Conservation (phyloP, 371 early-diverging fungal genomes). For the Haplosporangium sp. region DNA sequence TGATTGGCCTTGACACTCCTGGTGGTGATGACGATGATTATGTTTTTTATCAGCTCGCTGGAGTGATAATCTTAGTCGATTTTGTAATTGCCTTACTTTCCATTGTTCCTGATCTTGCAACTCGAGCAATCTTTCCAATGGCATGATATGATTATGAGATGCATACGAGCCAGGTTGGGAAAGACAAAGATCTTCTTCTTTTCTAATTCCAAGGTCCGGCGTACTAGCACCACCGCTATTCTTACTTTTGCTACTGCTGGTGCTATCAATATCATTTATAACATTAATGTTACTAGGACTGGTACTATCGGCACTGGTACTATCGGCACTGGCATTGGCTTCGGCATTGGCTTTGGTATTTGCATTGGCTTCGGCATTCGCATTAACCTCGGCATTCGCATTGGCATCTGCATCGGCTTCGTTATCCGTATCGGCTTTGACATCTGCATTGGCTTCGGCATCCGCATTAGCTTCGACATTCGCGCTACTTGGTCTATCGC, state of each 20-base stretch:
- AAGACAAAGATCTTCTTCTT: slow-evolving; percentile 31
- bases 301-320: slow-evolving; percentile 1
- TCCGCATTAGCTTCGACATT: too few relatives aligned
- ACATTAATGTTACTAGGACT: background rate
- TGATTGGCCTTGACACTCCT: background rate
- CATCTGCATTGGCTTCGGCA: too few relatives aligned
- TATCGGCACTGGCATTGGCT: too few relatives aligned
- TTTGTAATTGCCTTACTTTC: slow-evolving; percentile 6
- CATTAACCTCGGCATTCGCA: too few relatives aligned
- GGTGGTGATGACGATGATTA: slow-evolving; percentile 8
- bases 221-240: background rate
- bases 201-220: background rate
- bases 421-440: too few relatives aligned
- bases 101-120: slow-evolving; percentile 35
- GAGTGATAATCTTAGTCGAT: slow-evolving; percentile 6
- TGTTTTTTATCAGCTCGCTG: background rate
- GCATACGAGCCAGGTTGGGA: slow-evolving; percentile 46
- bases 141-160: slow-evolving; percentile 47
- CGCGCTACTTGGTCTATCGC: background rate
- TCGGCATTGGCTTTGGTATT: too few relatives aligned
- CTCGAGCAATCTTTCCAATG: slow-evolving; percentile 34
- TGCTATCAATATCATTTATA: background rate
- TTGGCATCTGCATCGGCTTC: too few relatives aligned
- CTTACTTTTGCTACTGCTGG: background rate
- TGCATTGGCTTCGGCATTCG: too few relatives aligned